Evolutionary conservation across 345 rosid genomes (phyloP), one percentile per base, ranked within the genome.

Genomic region (Citropsis articulata): DNA sequence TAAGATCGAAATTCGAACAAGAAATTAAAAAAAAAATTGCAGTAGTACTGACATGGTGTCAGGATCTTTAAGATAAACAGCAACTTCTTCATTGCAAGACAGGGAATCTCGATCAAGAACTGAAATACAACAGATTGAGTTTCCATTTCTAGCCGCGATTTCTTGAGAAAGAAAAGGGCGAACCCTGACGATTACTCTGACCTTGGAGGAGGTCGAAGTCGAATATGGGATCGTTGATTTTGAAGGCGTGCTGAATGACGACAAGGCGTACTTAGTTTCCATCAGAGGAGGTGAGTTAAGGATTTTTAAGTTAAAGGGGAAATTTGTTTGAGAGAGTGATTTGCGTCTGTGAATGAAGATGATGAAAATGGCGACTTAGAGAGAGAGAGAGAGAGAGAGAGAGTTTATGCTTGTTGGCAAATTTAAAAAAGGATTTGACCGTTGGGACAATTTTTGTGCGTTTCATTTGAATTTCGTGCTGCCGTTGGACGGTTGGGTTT

Each of bases 161-260:
- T 94, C 97, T 2, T 74, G 81, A 35, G 91, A 83, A 66, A 94
- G 95, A 78, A 94, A 91, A 0, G 92, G 93, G 69, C 97, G 97
- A 31, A 92, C 90, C 60, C 99, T 81, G 16, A 85, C 85, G 0
- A 89, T 81, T 9, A 95, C 96, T 68, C 97, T 87, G 27, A 93
- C 91, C 72, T 85, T 89, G 0, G 90, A 86, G 50, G 50, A 45
- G 50, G 50, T 45, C 50, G 50, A 45, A 70, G 82, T 60, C 42
- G 82, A 80, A 80, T 77, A 66, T 1, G 83, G n/a, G 42, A 69
- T 70, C 64, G 56, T 28, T 67, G 78, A 19, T 65, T 86, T 83
- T 60, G 76, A 62, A 4, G 82, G 73, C 16, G 77, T 62, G 73
- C 31, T 61, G 9, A 38, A 2, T 22, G 80, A 66, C 42, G 35